Percentiles rank a stretch among this genome's conserved stretches.
These are phyloP conservation scores for Ensete ventricosum DNA, from an alignment of 176 grass and related monocot species.

Conservation along the genomic window DNA sequence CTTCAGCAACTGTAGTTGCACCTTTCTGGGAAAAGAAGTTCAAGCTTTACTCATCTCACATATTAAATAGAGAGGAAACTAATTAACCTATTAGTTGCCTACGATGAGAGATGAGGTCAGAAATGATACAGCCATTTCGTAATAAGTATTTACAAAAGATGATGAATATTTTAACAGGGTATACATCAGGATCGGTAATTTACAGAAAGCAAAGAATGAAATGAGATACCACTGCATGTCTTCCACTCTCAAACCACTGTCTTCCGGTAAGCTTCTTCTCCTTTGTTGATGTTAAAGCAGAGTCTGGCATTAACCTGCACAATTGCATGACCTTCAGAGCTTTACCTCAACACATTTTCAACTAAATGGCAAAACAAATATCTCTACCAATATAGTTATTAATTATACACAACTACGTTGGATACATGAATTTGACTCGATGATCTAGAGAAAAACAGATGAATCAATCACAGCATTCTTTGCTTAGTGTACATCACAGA, in stretches of 20 bases:
- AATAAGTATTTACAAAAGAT: no score
- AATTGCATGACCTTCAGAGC: neutral
- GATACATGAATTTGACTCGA: neutral
- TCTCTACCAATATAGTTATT: neutral
- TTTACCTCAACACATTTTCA: neutral
- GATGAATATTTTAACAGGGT: no score
- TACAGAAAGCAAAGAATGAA: neutral
- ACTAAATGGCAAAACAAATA: neutral
- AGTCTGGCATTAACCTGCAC: conserved; percentile 94
- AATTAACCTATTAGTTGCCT: neutral
- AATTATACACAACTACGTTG: neutral
- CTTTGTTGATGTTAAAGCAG: conserved; percentile 72
- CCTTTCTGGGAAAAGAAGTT: conserved; percentile 46
- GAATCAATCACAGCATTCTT: neutral
- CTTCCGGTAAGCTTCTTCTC: conserved; percentile 85
- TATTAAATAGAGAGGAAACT: neutral
- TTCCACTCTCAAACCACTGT: conserved; percentile 92
- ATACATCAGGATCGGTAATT: neutral
- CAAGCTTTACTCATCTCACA: neutral
- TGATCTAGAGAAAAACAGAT: neutral
- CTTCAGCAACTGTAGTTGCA: conserved; percentile 53
- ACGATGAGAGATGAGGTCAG: neutral
- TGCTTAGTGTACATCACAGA: neutral
- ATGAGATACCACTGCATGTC: conserved; percentile 49
- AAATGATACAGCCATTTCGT: neutral